Percentiles rank a stretch among this genome's conserved stretches.
phyloP scores from a whole-genome alignment of 2,329 filamentous ascomycete species.

The Calonectria hawksworthii region DNA sequence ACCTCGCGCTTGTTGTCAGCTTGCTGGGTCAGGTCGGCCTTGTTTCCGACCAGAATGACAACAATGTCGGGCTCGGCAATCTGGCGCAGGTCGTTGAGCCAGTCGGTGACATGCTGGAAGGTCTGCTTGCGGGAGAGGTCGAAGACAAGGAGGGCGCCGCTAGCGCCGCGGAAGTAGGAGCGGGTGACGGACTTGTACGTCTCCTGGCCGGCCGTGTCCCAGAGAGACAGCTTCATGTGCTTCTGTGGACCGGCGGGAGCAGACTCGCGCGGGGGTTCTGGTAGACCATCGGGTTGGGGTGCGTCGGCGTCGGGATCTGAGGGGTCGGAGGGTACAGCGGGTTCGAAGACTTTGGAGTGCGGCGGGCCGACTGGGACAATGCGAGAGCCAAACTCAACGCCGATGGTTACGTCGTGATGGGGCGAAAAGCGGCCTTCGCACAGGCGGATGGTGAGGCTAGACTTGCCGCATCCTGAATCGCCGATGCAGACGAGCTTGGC shows the following conservation, averaged over 20 bases:
- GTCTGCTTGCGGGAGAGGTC: conserved; percentile 90
- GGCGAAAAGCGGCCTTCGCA: conserved; percentile 96
- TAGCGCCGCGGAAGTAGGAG: conserved; percentile 89
- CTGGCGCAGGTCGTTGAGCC: conserved; percentile 93
- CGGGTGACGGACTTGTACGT: conserved; percentile 97
- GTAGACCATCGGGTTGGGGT: conserved; percentile 58
- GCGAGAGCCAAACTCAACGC: conserved; percentile 94
- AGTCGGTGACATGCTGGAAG: conserved; percentile 90
- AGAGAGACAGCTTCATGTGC: conserved; percentile 94
- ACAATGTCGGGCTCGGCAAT: conserved; percentile 97
- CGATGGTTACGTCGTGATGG: conserved; percentile 97
- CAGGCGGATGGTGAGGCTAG: conserved; percentile 91
- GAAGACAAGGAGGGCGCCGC: conserved; percentile 85
- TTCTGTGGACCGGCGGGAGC: conserved; percentile 64
- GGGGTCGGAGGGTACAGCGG: conserved; percentile 39
- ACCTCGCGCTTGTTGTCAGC: conserved; percentile 81
- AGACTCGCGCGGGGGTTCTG: conserved; percentile 63
- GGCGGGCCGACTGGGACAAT: conserved; percentile 93
- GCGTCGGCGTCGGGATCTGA: conserved; percentile 34
- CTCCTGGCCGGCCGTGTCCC: conserved; percentile 97
- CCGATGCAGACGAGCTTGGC: conserved; percentile 98
- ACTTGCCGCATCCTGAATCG: conserved; percentile 97
- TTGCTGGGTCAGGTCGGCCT: conserved; percentile 80
- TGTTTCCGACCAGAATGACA: conserved; percentile 95
- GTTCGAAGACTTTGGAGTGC: conserved; percentile 65